Conservation (phyloP, 2,329 filamentous ascomycete species). For the Aureobasidium sp. region DNA sequence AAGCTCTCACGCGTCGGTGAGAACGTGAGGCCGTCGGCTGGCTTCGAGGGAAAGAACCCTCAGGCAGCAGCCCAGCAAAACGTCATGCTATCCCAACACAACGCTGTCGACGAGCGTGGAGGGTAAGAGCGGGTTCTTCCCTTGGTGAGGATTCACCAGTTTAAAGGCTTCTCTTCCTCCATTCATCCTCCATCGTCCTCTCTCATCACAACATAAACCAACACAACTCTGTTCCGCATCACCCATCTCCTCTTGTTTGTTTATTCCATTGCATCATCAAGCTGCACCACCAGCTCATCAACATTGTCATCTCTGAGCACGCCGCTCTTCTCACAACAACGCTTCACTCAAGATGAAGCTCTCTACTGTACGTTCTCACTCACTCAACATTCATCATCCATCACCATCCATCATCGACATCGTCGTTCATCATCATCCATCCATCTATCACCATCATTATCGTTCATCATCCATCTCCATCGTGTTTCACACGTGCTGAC, state of each 20-base stretch:
- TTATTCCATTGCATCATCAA: background rate
- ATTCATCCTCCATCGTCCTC: background rate
- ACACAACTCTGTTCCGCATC: background rate
- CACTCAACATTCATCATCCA: background rate
- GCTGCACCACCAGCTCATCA: background rate
- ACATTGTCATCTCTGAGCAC: background rate
- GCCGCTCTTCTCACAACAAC: background rate
- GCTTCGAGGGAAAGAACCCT: background rate
- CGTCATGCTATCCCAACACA: background rate
- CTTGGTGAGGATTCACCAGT: background rate
- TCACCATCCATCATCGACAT: background rate
- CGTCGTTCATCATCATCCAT: background rate
- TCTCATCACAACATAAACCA: background rate
- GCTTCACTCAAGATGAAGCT: slow-evolving; percentile 1
- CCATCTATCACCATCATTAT: background rate
- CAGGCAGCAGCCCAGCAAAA: background rate
- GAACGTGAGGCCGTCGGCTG: background rate
- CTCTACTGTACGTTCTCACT: background rate
- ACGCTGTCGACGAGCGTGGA: background rate
- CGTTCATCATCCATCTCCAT: background rate
- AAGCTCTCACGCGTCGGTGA: background rate
- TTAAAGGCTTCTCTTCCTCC: background rate
- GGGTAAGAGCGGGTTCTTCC: background rate
- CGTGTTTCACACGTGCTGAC: background rate
- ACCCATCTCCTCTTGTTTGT: background rate